Conservation (phyloP, 2,329 filamentous ascomycete species). For the Fusarium foetens region DNA sequence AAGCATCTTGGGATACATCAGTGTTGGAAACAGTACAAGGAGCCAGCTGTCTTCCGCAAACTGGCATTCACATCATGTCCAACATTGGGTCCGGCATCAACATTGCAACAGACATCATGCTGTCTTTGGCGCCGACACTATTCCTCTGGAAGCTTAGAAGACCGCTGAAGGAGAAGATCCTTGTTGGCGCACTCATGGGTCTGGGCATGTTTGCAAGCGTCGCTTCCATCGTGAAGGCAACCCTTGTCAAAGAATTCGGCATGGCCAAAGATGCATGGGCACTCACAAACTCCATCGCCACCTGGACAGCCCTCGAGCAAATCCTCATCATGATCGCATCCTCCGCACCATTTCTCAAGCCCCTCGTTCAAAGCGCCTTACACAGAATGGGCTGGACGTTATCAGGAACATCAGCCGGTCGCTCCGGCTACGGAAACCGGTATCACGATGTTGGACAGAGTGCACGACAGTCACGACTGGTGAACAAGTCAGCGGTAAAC, state of each 20-base stretch:
- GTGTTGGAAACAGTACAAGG: background rate
- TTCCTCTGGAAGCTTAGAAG: conserved; percentile 17
- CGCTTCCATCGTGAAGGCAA: conserved; percentile 13
- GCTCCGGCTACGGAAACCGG: background rate
- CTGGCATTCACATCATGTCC: conserved; percentile 13
- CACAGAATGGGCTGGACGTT: conserved; percentile 20
- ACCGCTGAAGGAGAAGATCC: conserved; percentile 5
- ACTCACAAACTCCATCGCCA: conserved; percentile 17
- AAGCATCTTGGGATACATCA: conserved; percentile 5
- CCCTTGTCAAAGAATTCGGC: conserved; percentile 17
- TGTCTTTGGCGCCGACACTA: conserved; percentile 5
- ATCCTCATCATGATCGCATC: conserved; percentile 29
- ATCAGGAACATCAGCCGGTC: conserved; percentile 3
- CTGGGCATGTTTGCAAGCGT: conserved; percentile 13
- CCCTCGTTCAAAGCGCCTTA: background rate
- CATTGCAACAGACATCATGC: conserved; percentile 1
- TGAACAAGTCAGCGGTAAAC: background rate
- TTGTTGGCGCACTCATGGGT: conserved; percentile 15
- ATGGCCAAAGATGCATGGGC: conserved; percentile 15
- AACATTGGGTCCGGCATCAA: conserved; percentile 6
- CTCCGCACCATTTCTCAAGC: conserved; percentile 12
- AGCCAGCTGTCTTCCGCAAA: conserved; percentile 8
- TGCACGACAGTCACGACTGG: background rate
- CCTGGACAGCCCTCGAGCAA: conserved; percentile 21
- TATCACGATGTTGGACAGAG: background rate